Percentiles rank a stretch among this genome's conserved stretches.
Conservation (phyloP, 208 protist species). For the Leishmania tropica region DNA sequence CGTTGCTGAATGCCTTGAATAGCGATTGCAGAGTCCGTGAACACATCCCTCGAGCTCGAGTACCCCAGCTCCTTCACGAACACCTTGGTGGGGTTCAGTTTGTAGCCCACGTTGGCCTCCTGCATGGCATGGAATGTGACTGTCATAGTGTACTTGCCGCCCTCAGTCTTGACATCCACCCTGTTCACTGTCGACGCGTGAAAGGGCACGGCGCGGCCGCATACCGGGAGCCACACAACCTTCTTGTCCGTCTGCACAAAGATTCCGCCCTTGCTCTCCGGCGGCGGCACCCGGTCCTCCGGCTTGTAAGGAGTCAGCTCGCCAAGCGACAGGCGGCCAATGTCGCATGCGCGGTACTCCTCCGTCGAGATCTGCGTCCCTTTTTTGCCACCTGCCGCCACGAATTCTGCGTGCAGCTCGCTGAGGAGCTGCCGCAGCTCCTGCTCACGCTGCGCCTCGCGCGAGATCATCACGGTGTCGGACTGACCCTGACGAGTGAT, state of each 20-base stretch:
- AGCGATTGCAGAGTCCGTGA: constrained; percentile 54
- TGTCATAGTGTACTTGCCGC: constrained; percentile 68
- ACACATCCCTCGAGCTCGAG: constrained; percentile 55
- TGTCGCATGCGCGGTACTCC: constrained; percentile 62
- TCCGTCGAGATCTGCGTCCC: constrained; percentile 49
- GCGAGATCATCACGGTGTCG: constrained; percentile 68
- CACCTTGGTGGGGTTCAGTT: constrained; percentile 78
- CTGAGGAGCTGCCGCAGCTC: constrained; percentile 63
- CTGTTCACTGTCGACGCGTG: constrained; percentile 97
- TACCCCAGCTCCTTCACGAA: constrained; percentile 93
- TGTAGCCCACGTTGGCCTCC: constrained; percentile 81
- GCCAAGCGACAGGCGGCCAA: constrained; percentile 73
- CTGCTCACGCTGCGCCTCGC: constrained; percentile 74
- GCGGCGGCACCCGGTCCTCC: constrained; percentile 35
- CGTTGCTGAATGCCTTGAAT: constrained; percentile 71
- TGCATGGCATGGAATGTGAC: constrained; percentile 91
- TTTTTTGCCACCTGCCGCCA: constrained; percentile 81
- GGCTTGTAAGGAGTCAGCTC: constrained; percentile 57
- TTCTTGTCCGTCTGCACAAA: constrained; percentile 88
- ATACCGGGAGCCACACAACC: constrained; percentile 95
- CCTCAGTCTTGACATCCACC: constrained; percentile 87
- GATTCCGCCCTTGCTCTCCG: constrained; percentile 53
- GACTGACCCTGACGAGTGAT: constrained; percentile 82
- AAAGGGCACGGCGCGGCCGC: constrained; percentile 91
- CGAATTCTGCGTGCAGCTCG: constrained; percentile 72